Evolutionary conservation across 163 green algal species (phyloP).

Genomic region (Prototheca cutis): DNA sequence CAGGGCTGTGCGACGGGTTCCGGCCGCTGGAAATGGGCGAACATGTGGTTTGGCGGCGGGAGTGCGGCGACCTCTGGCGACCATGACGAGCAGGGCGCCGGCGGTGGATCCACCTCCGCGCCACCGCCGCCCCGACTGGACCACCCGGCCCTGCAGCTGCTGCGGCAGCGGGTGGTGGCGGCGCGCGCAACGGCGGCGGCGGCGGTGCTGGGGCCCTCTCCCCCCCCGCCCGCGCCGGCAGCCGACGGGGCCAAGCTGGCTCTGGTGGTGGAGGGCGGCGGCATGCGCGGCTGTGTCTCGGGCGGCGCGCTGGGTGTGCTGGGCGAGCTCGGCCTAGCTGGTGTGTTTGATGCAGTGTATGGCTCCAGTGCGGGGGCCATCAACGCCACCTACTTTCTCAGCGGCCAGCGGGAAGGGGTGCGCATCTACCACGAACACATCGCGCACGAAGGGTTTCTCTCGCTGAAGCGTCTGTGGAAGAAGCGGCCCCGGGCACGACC

Average conservation of each 20-base stretch:
- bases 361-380: constrained; percentile 74
- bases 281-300: constrained; percentile 59
- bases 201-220: neutral
- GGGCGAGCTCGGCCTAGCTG: constrained; percentile 45
- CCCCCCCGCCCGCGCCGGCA: constrained; percentile 7
- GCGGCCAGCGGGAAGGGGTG: constrained; percentile 44
- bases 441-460: constrained; percentile 46
- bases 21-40: too few relatives aligned
- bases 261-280: constrained; percentile 75
- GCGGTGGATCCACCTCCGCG: neutral
- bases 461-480: constrained; percentile 39
- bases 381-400: constrained; percentile 84
- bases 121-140: constrained; percentile 2
- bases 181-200: constrained; percentile 31
- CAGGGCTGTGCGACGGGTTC: too few relatives aligned
- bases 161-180: constrained; percentile 29
- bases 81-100: too few relatives aligned
- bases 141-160: constrained; percentile 53
- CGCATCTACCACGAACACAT: constrained; percentile 75
- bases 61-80: too few relatives aligned
- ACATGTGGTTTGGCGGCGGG: too few relatives aligned
- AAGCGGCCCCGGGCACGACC: too few relatives aligned
- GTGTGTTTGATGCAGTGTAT: constrained; percentile 79
- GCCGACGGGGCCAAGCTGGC: constrained; percentile 61
- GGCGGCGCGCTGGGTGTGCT: constrained; percentile 54